Evolutionary conservation across 306 rosid genomes (phyloP), one percentile per base, ranked within the genome.

Genomic region (Quercus dentata): DNA sequence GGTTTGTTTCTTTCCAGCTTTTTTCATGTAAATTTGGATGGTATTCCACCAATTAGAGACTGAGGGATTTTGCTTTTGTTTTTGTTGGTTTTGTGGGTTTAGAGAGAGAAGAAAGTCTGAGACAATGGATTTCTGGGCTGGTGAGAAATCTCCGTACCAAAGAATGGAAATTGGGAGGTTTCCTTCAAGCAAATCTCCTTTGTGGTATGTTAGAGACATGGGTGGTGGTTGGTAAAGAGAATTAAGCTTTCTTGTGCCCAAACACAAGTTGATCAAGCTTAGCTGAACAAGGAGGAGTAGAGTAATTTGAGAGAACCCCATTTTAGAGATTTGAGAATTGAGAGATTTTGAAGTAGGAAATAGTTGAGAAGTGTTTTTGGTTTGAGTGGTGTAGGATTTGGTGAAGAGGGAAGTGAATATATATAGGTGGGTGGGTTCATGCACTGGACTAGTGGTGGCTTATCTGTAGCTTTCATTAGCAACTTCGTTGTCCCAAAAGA

Each of bases 11-110:
- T 74, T 77, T 21, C 78, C 80, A 55, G 74, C 84, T 19, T 69
- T 79, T 67, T 72, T 79, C 71, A 82, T 23, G 73, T 86, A 86
- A 10, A 44, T 78, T 70, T 83, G 81, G 35, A 83, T 25, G 14
- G 61, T 77, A 33, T 5, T 69, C 89, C 89, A 86, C 89, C 87
- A 86, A 2, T 12, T 49, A 6, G 78, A 74, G 11, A 83, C 85
- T 0, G 78, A 38, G 13, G 87, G 79, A 15, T 31, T 19, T 11
- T 44, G 69, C 1, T 41, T 28, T 7, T 74, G 46, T 18, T 41
- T 28, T 11, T 44, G 59, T 8, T 55, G 23, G 5, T 74, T 56
- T 25, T 41, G 52, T 8, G 74, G 46, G 12, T 54, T 73, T 3
- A 86, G 82, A 9, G 85, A 86, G 28, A 69, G 76, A 64, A 86